Evolutionary conservation across 495 filamentous ascomycete species (phyloP), one percentile per base, ranked within the genome.

Genomic region (Alectoria sarmentosa): DNA sequence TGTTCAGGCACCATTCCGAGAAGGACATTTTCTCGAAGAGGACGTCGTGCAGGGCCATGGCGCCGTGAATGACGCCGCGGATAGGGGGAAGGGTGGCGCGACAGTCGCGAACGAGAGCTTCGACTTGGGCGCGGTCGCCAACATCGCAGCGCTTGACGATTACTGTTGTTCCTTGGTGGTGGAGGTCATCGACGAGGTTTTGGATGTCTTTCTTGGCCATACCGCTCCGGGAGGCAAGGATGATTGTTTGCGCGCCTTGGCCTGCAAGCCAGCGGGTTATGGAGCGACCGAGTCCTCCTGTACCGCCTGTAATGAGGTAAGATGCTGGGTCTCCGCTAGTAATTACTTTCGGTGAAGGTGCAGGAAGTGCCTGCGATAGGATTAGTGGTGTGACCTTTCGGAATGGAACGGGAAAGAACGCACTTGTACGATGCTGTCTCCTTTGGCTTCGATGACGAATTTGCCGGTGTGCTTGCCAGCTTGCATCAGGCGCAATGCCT

Each of bases 251-350:
- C 0, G 75, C 80, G 0, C 81, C 80, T 1, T 70, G 65, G 19
- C 64, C 61, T 1, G 73, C 76, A n/a, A 82, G 57, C 64, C 75
- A 74, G 2, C 70, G 23, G 1, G 74, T 74, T 1, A 82, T 64
- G 21, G 65, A 76, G 1, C 73, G 73, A 2, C 78, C 79, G 2
- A 82, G 62, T 39, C 79, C 79, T 26, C 79, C 79, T 17, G 78
- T 67, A 54, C 79, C 79, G 21, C 79, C 78, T 11, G 75, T 71
- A 17, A 83, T 65, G 13, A 82, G 39, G 66, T 83, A 82, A 6
- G 78, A 69, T 1, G 70, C 73, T n/a, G n/a, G n/a, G n/a, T n/a
- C n/a, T n/a, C n/a, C n/a, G n/a, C n/a, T n/a, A n/a, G n/a, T n/a
- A n/a, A n/a, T n/a, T n/a, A n/a, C n/a, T n/a, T n/a, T n/a, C n/a